A percentile compares a stretch with the other conserved stretches of the same genome.
Conservation (phyloP, 176 grass and related monocot genomes). For the Hordeum marinum region DNA sequence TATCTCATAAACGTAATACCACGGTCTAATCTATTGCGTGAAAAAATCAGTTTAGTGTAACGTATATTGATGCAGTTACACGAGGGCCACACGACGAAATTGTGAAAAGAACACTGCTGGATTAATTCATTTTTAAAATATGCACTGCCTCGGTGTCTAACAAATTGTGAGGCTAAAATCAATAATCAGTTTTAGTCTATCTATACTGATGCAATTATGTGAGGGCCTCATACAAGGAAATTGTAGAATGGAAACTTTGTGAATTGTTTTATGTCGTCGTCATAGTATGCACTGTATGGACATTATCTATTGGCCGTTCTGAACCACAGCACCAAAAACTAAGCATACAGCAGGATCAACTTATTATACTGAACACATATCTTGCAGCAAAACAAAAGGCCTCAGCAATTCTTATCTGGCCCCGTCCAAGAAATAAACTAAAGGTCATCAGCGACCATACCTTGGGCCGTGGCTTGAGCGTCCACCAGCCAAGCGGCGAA, state of each 20-base stretch:
- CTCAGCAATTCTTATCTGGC: background rate
- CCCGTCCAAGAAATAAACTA: background rate
- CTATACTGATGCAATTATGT: background rate
- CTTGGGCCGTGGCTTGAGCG: conserved; percentile 74
- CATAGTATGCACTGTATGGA: background rate
- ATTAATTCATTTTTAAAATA: no score
- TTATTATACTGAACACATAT: background rate
- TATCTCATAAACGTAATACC: background rate
- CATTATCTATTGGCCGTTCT: background rate
- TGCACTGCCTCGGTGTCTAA: no score
- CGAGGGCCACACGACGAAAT: no score
- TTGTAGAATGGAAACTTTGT: background rate
- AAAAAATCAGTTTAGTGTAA: no score
- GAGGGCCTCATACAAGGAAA: background rate
- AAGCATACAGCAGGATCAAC: background rate
- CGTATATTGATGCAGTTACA: no score
- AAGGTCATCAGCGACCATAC: background rate
- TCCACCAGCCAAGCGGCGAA: conserved; percentile 80
- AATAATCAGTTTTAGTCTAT: background rate
- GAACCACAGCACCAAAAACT: background rate
- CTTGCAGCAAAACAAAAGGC: background rate
- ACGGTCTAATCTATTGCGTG: background rate
- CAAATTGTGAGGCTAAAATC: no score
- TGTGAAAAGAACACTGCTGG: no score
- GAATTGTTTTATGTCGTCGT: background rate